A percentile compares a stretch with the other conserved stretches of the same genome.
phyloP scores from a whole-genome alignment of 1,284 basidiomycete genomes.

The Ceratorhiza oryzae-sativae region DNA sequence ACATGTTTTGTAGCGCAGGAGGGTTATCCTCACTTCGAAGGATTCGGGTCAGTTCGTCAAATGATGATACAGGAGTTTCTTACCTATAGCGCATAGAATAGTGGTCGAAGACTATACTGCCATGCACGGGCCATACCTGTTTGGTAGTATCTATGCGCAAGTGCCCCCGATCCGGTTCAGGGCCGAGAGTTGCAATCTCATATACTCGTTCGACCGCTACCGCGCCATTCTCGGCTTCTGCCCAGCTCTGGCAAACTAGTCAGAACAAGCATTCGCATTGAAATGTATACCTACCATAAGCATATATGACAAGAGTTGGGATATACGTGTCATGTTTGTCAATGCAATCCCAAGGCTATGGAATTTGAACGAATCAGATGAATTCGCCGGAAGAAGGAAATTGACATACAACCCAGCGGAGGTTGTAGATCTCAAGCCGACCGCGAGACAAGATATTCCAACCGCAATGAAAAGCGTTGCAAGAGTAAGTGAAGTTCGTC shows the following conservation, averaged over 20 bases:
- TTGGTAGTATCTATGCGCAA: conserved; percentile 5
- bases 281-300: conserved; percentile 12
- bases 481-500: conserved; percentile 46
- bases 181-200: conserved; percentile 46
- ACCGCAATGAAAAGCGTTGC: conserved; percentile 46
- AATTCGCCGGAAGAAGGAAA: background rate
- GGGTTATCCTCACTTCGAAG: conserved; percentile 47
- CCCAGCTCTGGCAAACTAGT: conserved; percentile 46
- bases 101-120: conserved; percentile 50
- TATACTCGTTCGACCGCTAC: conserved; percentile 50
- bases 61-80: background rate
- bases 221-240: conserved; percentile 50
- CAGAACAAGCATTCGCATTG: background rate
- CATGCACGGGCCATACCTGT: conserved; percentile 48
- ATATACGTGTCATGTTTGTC: conserved; percentile 46
- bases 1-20: conserved; percentile 49
- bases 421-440: conserved; percentile 46
- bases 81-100: conserved; percentile 49
- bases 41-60: background rate
- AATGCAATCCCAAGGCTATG: conserved; percentile 49
- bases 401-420: conserved; percentile 41
- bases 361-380: background rate
- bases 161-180: conserved; percentile 44
- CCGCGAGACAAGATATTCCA: conserved; percentile 44
- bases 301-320: conserved; percentile 40